Percentiles rank a stretch among this genome's conserved stretches.
Conservation (phyloP, 2,329 filamentous ascomycete species). For the Didymellaceae sp. region DNA sequence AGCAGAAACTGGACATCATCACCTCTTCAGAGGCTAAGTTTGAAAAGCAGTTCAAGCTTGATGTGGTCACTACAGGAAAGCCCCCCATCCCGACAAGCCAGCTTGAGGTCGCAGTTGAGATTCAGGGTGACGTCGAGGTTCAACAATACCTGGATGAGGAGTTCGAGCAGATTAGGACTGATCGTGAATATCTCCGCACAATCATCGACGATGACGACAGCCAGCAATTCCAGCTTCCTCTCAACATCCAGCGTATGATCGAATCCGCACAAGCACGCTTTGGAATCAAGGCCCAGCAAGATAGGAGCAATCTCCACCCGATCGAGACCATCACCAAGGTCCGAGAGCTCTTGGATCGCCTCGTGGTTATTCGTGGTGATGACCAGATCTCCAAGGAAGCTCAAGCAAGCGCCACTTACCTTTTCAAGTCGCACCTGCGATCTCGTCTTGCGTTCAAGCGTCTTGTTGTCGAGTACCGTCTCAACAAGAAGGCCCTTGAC, state of each 20-base stretch:
- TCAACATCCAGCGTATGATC: constrained; percentile 91
- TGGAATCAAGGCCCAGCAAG: constrained; percentile 77
- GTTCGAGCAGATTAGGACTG: constrained; percentile 77
- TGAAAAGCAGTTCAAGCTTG: constrained; percentile 80
- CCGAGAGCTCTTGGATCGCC: constrained; percentile 72
- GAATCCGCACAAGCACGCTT: constrained; percentile 90
- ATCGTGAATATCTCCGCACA: constrained; percentile 75
- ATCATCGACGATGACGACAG: constrained; percentile 74
- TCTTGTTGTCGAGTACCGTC: constrained; percentile 80
- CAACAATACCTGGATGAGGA: constrained; percentile 89
- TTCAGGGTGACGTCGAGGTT: constrained; percentile 84
- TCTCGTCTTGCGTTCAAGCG: constrained; percentile 93
- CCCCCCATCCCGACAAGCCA: constrained; percentile 70
- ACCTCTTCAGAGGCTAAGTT: constrained; percentile 80
- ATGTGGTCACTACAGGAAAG: constrained; percentile 78
- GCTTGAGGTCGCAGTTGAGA: constrained; percentile 85
- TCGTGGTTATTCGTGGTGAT: constrained; percentile 84
- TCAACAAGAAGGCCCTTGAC: constrained; percentile 91
- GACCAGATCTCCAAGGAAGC: constrained; percentile 86
- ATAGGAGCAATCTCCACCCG: constrained; percentile 88
- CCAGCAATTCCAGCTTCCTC: constrained; percentile 85
- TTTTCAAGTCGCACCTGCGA: constrained; percentile 91
- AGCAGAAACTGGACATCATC: constrained; percentile 87
- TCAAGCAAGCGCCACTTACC: constrained; percentile 82
- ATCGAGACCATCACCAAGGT: constrained; percentile 85